Evolutionary conservation across 768 basidiomycete species (phyloP), one percentile per base, ranked within the genome.

Genomic region (Russula vinacea): DNA sequence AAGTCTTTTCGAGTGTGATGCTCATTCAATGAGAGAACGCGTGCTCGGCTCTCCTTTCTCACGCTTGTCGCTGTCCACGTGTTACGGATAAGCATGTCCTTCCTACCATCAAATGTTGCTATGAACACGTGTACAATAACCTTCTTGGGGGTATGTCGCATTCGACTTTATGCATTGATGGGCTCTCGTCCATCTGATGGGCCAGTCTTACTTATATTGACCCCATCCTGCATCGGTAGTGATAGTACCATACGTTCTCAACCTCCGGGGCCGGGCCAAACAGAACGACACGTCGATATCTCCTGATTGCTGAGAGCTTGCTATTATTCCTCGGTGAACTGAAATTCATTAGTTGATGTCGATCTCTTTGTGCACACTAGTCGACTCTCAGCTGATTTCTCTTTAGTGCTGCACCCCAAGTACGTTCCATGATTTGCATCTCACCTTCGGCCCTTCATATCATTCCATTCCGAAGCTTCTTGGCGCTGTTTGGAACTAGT

Each of bases 401-500:
- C 24, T 42, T 40, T 35, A 62, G 62, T 33, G 47, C 62, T 24
- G 62, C 62, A 11, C 47, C 62, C 19, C 62, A 17, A 10, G 62
- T 62, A 57, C n/a, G 62, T 62, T 5, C 14, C 14, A 44, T 49
- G 29, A 26, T 19, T n/a, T 32, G 6, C 16, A 39, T 42, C 2
- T 26, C n/a, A 32, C 33, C 29, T 32, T 29, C 19, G 19, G n/a
- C 19, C 42, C n/a, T n/a, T 49, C 29, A 47, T 44, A 10, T 5
- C 13, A 44, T 45, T 32, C 47, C 7, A 13, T 19, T 16, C 11
- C 39, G 5, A 29, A 65, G 64, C 45, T 65, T n/a, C 11, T 65
- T 0, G 64, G 54, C 6, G 24, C n/a, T 7, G 4, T 74, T 35
- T 67, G 72, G 55, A 71, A 73, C 63, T 74, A 67, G 60, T 62